Evolutionary conservation across 2,329 filamentous ascomycete genomes (phyloP).

Genomic region (Arachnomyces sp.): DNA sequence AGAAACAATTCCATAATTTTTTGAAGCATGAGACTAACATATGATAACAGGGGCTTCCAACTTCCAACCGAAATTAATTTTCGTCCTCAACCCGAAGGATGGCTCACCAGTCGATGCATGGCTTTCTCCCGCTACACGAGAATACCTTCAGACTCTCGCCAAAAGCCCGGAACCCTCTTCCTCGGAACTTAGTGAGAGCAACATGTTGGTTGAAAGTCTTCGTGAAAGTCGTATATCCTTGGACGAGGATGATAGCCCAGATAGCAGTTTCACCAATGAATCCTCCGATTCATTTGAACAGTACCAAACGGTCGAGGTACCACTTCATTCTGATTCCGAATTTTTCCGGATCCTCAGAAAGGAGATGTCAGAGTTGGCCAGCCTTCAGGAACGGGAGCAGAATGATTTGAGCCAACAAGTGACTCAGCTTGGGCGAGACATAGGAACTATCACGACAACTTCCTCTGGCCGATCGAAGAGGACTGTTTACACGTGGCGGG

Average conservation of each 20-base stretch:
- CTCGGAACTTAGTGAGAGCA: not conserved
- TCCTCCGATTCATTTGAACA: conserved; percentile 11
- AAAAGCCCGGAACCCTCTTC: conserved; percentile 13
- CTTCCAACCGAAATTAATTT: conserved; percentile 62
- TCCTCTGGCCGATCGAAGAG: conserved; percentile 54
- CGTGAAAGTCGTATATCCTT: not conserved
- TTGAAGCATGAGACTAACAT: conserved; percentile 7
- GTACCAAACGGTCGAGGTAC: conserved; percentile 58
- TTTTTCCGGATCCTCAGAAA: conserved; percentile 71
- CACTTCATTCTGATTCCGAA: conserved; percentile 66
- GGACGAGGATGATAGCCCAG: not conserved
- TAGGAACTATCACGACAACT: conserved; percentile 54
- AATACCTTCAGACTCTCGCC: conserved; percentile 56
- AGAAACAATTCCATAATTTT: not conserved
- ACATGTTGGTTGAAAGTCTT: not conserved
- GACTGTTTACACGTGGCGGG: conserved; percentile 68
- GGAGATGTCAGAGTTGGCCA: conserved; percentile 63
- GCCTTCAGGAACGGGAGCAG: conserved; percentile 60
- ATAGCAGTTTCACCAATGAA: too few species aligned
- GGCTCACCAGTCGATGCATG: conserved; percentile 62
- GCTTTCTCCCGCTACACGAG: conserved; percentile 57
- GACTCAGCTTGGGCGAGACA: conserved; percentile 53
- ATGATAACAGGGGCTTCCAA: conserved; percentile 31
- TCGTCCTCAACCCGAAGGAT: conserved; percentile 60
- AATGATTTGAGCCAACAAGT: conserved; percentile 58